Evolutionary conservation across 768 basidiomycete species (phyloP), one percentile per base, ranked within the genome.

Genomic region (Trametes coccinea): DNA sequence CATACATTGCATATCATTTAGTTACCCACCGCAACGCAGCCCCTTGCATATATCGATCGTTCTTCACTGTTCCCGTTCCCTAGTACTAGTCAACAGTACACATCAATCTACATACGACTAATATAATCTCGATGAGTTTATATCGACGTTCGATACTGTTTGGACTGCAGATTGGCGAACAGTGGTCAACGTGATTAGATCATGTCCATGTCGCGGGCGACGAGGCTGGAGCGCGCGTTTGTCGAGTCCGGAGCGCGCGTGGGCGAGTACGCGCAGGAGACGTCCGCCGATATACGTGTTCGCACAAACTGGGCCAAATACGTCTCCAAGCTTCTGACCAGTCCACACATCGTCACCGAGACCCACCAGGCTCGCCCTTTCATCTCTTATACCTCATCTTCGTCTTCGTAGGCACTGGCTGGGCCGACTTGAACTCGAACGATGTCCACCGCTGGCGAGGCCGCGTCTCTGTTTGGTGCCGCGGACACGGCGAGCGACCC

Each of bases 381-480:
- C 16, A 44, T 56, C 41, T 51, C 31, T 30, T 51, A 50, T 51
- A 16, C 50, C 57, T 50, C 52, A 41, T 51, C 59, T 57, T 60
- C 56, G 62, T 64, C 60, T 68, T 65, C 52, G 53, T 40, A 43
- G 58, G 52, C 54, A 44, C 55, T 57, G 59, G 57, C 63, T 64
- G 55, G 45, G 57, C 66, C 61, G 40, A 49, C 31, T 39, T 51
- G 51, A 44, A 51, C 31, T 39, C 48, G 51, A 60, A 67, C 69
- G 69, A 88, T 89, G 87, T 82, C 78, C 72, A 78, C 80, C 66
- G 84, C 88, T 59, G 89, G 91, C 78, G 86, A 89, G 66, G 92
- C 92, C 39, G 88, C 90, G 53, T 86, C 89, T 59, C 87, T 93
- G 48, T 93, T 93, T 78, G 89, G 85, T 63, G 75, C 82, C 54